phyloP scores from a whole-genome alignment of 345 rosid species.

The Tarenaya hassleriana region DNA sequence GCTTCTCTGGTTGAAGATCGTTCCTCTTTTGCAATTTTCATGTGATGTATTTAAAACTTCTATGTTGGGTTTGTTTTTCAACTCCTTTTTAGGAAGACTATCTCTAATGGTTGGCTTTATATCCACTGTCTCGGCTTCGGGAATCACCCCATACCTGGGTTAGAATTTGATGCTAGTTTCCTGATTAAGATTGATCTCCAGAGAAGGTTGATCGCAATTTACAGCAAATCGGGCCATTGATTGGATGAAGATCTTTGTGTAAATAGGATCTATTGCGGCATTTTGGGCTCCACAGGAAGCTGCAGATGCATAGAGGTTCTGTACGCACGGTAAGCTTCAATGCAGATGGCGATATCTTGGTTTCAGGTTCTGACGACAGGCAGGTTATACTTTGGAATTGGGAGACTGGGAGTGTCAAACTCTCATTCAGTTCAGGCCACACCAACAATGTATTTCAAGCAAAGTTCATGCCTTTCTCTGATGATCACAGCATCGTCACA shows the following conservation, averaged over 20 bases:
- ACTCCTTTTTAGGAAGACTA: too few relatives aligned
- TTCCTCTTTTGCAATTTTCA: neutral
- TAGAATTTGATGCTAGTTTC: neutral
- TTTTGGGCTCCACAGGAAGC: slow-evolving; percentile 50
- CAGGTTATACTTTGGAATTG: slow-evolving; percentile 73
- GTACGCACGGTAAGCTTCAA: slow-evolving; percentile 79
- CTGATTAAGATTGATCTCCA: neutral
- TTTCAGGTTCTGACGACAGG: slow-evolving; percentile 86
- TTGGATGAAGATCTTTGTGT: neutral
- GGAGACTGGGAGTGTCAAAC: slow-evolving; percentile 56
- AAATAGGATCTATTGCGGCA: slow-evolving; percentile 53
- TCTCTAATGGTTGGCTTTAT: too few relatives aligned
- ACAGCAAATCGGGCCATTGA: neutral
- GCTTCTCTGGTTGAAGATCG: neutral
- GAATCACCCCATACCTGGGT: too few relatives aligned
- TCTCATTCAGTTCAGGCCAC: slow-evolving; percentile 70
- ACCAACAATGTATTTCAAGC: slow-evolving; percentile 74
- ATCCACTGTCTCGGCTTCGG: too few relatives aligned
- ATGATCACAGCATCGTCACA: slow-evolving; percentile 73
- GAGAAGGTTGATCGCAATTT: neutral
- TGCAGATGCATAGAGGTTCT: slow-evolving; percentile 69
- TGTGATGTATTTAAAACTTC: neutral
- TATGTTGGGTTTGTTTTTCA: neutral
- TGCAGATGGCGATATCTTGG: slow-evolving; percentile 45
- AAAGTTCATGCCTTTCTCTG: slow-evolving; percentile 68